Percentiles rank a stretch among this genome's conserved stretches.
Evolutionary conservation across 1,284 basidiomycete species (phyloP).

Genomic region (Entoloma clypeatum): DNA sequence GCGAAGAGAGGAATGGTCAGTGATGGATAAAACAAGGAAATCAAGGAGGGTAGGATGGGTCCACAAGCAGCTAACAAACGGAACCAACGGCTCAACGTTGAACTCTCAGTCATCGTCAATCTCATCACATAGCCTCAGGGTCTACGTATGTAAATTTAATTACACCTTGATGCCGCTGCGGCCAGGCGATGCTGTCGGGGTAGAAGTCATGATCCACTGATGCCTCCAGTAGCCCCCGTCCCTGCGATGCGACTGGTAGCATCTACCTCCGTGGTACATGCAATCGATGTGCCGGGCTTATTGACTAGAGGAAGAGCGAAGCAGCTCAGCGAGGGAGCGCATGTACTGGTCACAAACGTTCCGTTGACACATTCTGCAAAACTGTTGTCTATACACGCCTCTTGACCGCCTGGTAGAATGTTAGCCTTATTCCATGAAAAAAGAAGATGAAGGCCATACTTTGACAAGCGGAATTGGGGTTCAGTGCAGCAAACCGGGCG

Average conservation of each 20-base stretch:
- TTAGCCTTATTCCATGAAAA: background rate
- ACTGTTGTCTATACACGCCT: conserved; percentile 33
- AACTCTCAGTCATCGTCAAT: too few species aligned
- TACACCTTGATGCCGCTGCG: conserved; percentile 31
- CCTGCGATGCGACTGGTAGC: conserved; percentile 33
- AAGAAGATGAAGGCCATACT: conserved; percentile 13
- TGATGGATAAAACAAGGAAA: conserved; percentile 12
- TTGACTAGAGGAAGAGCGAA: conserved; percentile 48
- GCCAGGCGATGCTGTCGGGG: conserved; percentile 20
- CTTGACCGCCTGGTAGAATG: conserved; percentile 26
- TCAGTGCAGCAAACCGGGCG: conserved; percentile 36
- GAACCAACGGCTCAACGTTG: conserved; percentile 13
- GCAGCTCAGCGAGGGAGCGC: conserved; percentile 34
- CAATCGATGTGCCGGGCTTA: conserved; percentile 39
- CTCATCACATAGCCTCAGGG: too few species aligned
- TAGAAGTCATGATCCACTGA: conserved; percentile 21
- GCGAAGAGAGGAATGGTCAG: conserved; percentile 19
- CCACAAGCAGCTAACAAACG: conserved; percentile 8
- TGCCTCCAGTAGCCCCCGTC: conserved; percentile 31
- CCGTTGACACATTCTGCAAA: conserved; percentile 40
- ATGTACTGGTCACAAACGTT: conserved; percentile 33
- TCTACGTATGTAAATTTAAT: too few species aligned
- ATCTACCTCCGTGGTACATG: conserved; percentile 35
- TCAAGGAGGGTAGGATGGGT: conserved; percentile 16
- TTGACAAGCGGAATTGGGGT: conserved; percentile 32